A percentile compares a stretch with the other conserved stretches of the same genome.
Evolutionary conservation across 179 eudicot species (phyloP).

Genomic region (Nepenthes alata): DNA sequence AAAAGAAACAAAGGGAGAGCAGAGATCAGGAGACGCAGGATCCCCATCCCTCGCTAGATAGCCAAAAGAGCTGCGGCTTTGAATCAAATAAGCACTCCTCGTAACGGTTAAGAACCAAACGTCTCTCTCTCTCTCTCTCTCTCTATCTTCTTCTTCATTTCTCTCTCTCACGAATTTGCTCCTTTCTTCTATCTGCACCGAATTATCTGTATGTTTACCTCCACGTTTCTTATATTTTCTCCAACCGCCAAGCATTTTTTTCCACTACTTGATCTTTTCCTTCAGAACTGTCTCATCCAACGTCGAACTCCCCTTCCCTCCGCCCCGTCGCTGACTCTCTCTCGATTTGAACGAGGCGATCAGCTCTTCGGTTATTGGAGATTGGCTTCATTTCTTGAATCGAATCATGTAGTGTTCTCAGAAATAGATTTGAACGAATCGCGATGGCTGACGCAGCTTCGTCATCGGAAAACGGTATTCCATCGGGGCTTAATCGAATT

Average conservation of each 20-base stretch:
- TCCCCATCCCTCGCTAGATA: no score
- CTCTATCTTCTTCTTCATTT: no score
- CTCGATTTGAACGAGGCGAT: neutral
- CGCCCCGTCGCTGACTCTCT: neutral
- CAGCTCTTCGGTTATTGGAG: neutral
- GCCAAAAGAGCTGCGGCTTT: no score
- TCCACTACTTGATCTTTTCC: neutral
- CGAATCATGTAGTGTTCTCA: neutral
- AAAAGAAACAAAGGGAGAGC: no score
- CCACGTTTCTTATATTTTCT: neutral
- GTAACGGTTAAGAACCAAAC: no score
- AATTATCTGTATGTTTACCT: no score
- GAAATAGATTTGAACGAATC: neutral
- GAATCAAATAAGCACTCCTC: no score
- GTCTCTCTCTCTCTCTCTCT: no score
- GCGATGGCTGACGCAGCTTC: conserved; percentile 17
- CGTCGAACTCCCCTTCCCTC: no score
- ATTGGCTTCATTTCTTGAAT: neutral
- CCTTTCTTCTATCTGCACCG: no score
- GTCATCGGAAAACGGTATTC: conserved; percentile 36
- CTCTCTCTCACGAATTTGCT: no score
- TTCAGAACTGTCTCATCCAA: neutral
- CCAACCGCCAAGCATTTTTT: neutral
- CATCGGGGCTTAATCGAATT: conserved; percentile 51
- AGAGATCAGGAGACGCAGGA: no score